Percentiles rank a stretch among this genome's conserved stretches.
Conservation (phyloP, 2,329 filamentous ascomycete genomes). For the Phaeoacremonium minimum region DNA sequence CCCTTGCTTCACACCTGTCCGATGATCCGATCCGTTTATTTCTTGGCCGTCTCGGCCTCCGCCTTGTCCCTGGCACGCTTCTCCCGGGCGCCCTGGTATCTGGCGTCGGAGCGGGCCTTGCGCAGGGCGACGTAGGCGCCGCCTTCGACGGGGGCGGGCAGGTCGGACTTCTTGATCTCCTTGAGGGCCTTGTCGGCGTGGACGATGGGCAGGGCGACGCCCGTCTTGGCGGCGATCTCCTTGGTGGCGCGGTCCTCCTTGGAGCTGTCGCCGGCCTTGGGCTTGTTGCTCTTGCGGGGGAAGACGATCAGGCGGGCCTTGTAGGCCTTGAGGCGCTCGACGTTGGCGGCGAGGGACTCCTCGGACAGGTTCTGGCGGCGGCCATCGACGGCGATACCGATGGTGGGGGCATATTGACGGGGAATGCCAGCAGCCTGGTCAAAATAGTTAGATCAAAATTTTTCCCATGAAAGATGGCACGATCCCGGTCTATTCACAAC, state of each 20-base stretch:
- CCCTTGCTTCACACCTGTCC: no score
- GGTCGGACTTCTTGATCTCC: constrained; percentile 77
- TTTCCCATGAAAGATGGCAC: no score
- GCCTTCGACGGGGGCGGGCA: constrained; percentile 72
- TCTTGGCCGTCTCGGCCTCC: constrained; percentile 76
- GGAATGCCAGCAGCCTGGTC: constrained; percentile 86
- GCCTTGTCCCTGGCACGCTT: constrained; percentile 90
- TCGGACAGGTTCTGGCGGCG: constrained; percentile 96
- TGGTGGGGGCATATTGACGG: constrained; percentile 88
- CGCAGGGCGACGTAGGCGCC: constrained; percentile 85
- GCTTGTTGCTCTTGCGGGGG: constrained; percentile 89
- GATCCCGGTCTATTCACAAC: no score
- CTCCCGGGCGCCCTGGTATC: constrained; percentile 78
- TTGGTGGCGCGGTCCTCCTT: constrained; percentile 72
- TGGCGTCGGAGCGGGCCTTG: constrained; percentile 76
- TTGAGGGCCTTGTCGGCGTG: constrained; percentile 60
- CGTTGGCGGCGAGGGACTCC: constrained; percentile 91
- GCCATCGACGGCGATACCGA: constrained; percentile 95
- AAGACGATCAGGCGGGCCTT: constrained; percentile 94
- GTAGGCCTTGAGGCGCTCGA: constrained; percentile 97
- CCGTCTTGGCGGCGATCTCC: constrained; percentile 52
- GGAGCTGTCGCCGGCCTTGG: constrained; percentile 87
- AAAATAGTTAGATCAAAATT: constrained; percentile 34
- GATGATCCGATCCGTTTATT: constrained; percentile 2
- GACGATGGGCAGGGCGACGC: constrained; percentile 67